Percentiles rank a stretch among this genome's conserved stretches.
Conservation (phyloP, 1,284 basidiomycete species). For the Malassezia globosa region DNA sequence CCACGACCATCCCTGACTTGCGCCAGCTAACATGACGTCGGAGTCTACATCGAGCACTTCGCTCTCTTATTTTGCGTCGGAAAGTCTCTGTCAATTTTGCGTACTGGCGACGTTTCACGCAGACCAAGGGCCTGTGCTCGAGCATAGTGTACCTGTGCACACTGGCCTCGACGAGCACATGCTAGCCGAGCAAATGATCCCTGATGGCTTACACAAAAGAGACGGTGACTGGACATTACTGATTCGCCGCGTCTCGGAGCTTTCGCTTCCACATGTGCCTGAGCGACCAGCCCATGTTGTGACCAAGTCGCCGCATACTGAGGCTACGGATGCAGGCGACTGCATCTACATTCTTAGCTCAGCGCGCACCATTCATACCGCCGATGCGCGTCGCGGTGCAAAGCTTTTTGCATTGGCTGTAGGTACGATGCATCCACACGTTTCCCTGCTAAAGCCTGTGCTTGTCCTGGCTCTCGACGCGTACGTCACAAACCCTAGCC, state of each 20-base stretch:
- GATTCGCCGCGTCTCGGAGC: constrained; percentile 48
- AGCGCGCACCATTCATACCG: constrained; percentile 86
- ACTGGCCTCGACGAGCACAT: constrained; percentile 50
- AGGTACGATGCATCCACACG: constrained; percentile 84
- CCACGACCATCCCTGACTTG: no score
- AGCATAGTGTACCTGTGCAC: constrained; percentile 29
- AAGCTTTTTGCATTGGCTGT: constrained; percentile 82
- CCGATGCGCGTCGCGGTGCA: neutral
- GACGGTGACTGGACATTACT: constrained; percentile 98
- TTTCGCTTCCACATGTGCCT: neutral
- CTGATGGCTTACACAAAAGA: constrained; percentile 88
- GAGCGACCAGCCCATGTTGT: neutral
- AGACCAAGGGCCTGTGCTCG: constrained; percentile 35
- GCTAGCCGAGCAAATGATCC: constrained; percentile 92
- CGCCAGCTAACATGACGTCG: no score
- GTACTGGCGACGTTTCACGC: constrained; percentile 43
- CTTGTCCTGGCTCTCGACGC: constrained; percentile 87
- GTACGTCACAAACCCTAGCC: constrained; percentile 57
- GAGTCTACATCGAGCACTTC: no score
- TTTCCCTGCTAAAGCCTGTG: constrained; percentile 96
- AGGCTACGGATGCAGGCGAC: neutral
- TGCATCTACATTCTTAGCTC: constrained; percentile 66
- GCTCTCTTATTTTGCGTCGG: no score
- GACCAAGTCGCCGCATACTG: neutral
- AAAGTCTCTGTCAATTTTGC: constrained; percentile 31